Evolutionary conservation across 805 yeast genomes (phyloP).

Genomic region (Metschnikowia chrysomelidarum): DNA sequence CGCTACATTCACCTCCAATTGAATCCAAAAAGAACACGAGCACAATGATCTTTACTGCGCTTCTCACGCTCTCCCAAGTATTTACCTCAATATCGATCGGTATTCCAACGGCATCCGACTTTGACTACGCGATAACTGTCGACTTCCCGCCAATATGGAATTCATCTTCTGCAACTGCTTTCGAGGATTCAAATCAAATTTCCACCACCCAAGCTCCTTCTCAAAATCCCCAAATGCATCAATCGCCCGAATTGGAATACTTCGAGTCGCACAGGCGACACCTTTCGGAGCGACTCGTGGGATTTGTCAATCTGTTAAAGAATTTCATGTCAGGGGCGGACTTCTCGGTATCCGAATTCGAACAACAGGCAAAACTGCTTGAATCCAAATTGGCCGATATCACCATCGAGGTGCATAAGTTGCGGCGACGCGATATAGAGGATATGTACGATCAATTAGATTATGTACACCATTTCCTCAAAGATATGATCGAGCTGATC

Average conservation of each 20-base stretch:
- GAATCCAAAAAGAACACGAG: too few species aligned
- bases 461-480: neutral
- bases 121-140: too few species aligned
- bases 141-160: too few species aligned
- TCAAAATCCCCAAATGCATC: neutral
- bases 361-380: neutral
- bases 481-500: conserved; percentile 1
- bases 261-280: too few species aligned
- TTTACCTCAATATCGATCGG: too few species aligned
- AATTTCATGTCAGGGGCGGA: neutral
- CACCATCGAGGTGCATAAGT: too few species aligned
- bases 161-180: neutral
- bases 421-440: neutral
- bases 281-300: neutral
- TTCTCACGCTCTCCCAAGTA: too few species aligned
- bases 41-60: too few species aligned
- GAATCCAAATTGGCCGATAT: neutral
- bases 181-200: neutral
- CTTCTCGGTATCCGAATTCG: conserved; percentile 1
- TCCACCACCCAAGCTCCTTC: neutral
- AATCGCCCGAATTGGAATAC: too few species aligned
- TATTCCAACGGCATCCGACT: too few species aligned
- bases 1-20: too few species aligned
- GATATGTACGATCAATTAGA: neutral
- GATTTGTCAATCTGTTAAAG: neutral